phyloP scores from a whole-genome alignment of 768 basidiomycete species.

The Hygrophorus russula region DNA sequence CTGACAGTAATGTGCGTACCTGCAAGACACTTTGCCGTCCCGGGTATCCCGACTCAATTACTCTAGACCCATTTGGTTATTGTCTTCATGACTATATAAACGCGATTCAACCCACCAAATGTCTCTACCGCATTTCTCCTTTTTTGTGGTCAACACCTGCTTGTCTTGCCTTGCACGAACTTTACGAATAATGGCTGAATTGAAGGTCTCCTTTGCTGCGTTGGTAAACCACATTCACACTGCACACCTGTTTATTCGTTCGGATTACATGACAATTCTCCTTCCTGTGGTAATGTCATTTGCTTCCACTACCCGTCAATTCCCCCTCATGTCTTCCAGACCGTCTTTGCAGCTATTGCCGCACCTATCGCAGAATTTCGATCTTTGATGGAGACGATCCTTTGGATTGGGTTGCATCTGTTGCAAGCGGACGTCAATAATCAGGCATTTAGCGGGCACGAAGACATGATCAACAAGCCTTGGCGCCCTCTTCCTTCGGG shows the following conservation, averaged over 20 bases:
- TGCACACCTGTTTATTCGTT: slow-evolving; percentile 29
- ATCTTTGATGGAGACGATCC: slow-evolving; percentile 15
- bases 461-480: slow-evolving; percentile 34
- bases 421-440: slow-evolving; percentile 35
- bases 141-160: no score
- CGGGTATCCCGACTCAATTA: no score
- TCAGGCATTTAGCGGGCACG: slow-evolving; percentile 27
- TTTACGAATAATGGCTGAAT: no score
- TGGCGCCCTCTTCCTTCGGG: slow-evolving; percentile 34
- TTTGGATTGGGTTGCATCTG: slow-evolving; percentile 36
- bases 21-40: no score
- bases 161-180: no score
- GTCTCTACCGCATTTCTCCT: no score
- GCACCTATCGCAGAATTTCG: slow-evolving; percentile 17
- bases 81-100: no score
- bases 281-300: slow-evolving; percentile 30
- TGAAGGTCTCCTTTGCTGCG: neutral
- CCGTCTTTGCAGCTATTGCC: slow-evolving; percentile 20
- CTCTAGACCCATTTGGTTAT: no score
- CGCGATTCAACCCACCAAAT: no score
- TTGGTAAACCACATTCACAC: neutral
- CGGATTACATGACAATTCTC: slow-evolving; percentile 34
- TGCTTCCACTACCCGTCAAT: neutral
- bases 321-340: slow-evolving; percentile 11
- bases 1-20: no score